A percentile compares a stretch with the other conserved stretches of the same genome.
These are phyloP conservation scores for Yarrowia alimentaria DNA, from an alignment of 805 yeast species.

Conservation along the genomic window DNA sequence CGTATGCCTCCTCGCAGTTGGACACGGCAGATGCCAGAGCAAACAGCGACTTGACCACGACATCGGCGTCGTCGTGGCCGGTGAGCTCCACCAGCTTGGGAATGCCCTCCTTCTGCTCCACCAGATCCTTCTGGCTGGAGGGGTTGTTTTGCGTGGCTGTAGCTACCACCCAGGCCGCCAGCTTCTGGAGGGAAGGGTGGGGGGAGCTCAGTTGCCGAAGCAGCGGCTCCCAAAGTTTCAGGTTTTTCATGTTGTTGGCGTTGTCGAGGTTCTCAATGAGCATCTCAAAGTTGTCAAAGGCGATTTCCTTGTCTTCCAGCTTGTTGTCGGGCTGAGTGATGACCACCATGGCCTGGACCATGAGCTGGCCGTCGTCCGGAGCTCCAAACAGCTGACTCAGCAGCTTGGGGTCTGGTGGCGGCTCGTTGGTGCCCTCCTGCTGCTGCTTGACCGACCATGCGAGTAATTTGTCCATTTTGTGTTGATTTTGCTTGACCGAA, in stretches of 20 bases:
- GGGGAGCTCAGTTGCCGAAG: slow-evolving; percentile 52
- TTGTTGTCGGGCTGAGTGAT: slow-evolving; percentile 58
- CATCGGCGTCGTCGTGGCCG: slow-evolving; percentile 32
- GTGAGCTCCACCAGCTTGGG: slow-evolving; percentile 37
- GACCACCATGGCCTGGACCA: slow-evolving; percentile 72
- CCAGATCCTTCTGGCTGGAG: slow-evolving; percentile 65
- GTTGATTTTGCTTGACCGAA: too few species aligned
- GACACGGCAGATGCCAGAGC: slow-evolving; percentile 74
- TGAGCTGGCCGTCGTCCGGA: slow-evolving; percentile 83
- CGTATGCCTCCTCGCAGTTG: slow-evolving; percentile 59
- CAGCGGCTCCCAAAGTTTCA: slow-evolving; percentile 76
- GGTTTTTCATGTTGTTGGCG: slow-evolving; percentile 84
- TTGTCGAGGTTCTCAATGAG: slow-evolving; percentile 89
- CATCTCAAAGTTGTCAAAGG: slow-evolving; percentile 91
- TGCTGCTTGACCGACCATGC: slow-evolving; percentile 25
- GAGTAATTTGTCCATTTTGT: slow-evolving; percentile 24
- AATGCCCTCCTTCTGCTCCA: slow-evolving; percentile 36
- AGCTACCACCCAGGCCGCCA: slow-evolving; percentile 74
- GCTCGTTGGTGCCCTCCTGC: slow-evolving; percentile 25
- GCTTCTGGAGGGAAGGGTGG: slow-evolving; percentile 48
- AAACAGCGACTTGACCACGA: slow-evolving; percentile 62
- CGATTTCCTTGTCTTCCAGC: slow-evolving; percentile 63
- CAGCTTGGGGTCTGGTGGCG: slow-evolving; percentile 67
- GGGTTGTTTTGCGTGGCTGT: slow-evolving; percentile 92
- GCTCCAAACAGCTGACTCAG: slow-evolving; percentile 77